Base-by-base conservation (phyloP, 31 red algal genomes). In the Asparagopsis taxiformis region DNA sequence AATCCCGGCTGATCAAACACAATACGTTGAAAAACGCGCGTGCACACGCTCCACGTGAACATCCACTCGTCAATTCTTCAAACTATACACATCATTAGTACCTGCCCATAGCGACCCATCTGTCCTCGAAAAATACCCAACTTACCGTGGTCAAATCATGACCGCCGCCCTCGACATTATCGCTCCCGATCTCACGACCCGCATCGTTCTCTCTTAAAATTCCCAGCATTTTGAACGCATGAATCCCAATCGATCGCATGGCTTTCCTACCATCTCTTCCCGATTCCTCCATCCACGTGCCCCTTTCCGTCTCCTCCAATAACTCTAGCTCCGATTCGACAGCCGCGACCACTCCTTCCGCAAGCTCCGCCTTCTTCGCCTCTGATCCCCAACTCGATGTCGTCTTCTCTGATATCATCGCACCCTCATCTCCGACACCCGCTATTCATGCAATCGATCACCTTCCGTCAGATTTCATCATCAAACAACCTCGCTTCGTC, bases 141-240 rank as follows among this genome's bases (percentile, higher is more conserved):
- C 53, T 57, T 70, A 70, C 69, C 57, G 69, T 58, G 4, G 58
- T 72, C 17, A 66, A 49, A 16, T 55, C 66, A 20, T 51, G 28
- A 29, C 62, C 60, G 16, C 7, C 5, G 25, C 37, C 54, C 44
- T 26, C 43, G 31, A 43, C 20, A 3, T 46, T 29, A 15, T 1
- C 4, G n/a, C 51, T 28, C 36, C 62, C 26, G 31, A 17, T 36
- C 35, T 73, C 58, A 48, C 57, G 43, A 2, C 0, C 65, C 10
- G n/a, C n/a, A n/a, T 67, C 48, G 48, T 58, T 21, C 22, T 69
- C 36, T 3, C 82, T 46, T 3, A 86, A 48, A 30, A 86, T 29
- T 38, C 72, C 82, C 6, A 86, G 62, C 82, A 86, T 44, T 65
- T 86, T 86, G 58, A 68, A 76, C 36, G 82, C 46, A 26, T 56